A percentile compares a stretch with the other conserved stretches of the same genome.
phyloP scores from a whole-genome alignment of 257 asterid species.

The Solanum dulcamara region DNA sequence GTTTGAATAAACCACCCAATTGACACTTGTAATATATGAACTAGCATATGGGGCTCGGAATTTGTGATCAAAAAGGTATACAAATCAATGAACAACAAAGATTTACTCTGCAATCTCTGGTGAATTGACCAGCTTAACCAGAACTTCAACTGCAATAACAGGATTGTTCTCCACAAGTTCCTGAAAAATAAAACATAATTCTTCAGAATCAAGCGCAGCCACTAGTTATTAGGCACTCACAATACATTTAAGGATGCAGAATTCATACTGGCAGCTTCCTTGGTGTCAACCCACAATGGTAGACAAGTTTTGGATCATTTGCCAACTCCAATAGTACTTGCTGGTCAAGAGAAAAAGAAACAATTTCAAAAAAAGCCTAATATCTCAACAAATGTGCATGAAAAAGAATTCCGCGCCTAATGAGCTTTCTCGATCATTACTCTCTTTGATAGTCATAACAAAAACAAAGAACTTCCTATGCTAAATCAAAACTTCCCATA shows the following conservation, averaged over 20 bases:
- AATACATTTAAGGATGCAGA: background rate
- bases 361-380: background rate
- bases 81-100: conserved; percentile 9
- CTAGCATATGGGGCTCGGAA: background rate
- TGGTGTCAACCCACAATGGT: conserved; percentile 96
- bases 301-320: conserved; percentile 83
- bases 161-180: conserved; percentile 98
- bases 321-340: conserved; percentile 76
- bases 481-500: background rate
- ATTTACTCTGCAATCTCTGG: conserved; percentile 92
- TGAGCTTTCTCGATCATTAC: background rate
- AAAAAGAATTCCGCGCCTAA: background rate
- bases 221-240: background rate
- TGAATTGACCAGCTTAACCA: conserved; percentile 78
- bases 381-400: background rate
- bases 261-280: conserved; percentile 83
- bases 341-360: conserved; percentile 21
- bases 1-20: background rate
- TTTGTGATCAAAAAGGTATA: background rate
- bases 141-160: conserved; percentile 89
- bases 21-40: background rate
- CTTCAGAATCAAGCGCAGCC: background rate
- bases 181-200: conserved; percentile 19
- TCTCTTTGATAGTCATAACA: background rate
- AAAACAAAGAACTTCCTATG: background rate